Conservation (phyloP, 73 alveolate species). For the Paramecium sonneborni region DNA sequence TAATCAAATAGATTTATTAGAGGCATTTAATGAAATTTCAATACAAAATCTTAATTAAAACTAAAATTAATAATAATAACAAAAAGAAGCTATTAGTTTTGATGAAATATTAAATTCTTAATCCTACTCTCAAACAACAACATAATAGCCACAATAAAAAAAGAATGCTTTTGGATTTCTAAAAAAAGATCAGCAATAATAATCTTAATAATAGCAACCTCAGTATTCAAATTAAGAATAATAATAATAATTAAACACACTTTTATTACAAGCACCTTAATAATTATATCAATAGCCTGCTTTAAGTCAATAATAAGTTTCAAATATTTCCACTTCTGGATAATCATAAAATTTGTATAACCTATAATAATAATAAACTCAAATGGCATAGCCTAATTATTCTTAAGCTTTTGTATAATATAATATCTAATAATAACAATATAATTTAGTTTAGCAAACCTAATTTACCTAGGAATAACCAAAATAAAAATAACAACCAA, state of each 20-base stretch:
- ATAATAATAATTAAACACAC: not conserved
- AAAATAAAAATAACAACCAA: not conserved
- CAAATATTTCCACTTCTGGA: not conserved
- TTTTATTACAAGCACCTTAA: not conserved
- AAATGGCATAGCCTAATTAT: not conserved
- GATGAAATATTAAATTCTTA: not conserved
- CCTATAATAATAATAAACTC: not conserved
- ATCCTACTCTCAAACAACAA: not conserved
- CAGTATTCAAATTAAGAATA: not conserved
- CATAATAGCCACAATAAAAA: not conserved
- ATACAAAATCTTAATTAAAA: not conserved
- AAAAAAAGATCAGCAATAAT: not conserved
- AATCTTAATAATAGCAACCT: not conserved
- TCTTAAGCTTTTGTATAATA: not conserved
- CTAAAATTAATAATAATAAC: not conserved
- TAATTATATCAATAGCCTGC: not conserved
- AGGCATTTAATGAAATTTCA: not conserved
- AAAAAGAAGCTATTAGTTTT: not conserved
- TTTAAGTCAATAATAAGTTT: not conserved
- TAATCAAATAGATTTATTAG: not conserved
- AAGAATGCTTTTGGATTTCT: conserved; percentile 16
- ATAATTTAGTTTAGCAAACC: not conserved
- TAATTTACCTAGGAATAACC: not conserved
- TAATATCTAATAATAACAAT: not conserved
- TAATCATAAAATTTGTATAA: not conserved